Percentiles rank a stretch among this genome's conserved stretches.
Evolutionary conservation across 306 rosid species (phyloP).

Genomic region (Delonix regia): DNA sequence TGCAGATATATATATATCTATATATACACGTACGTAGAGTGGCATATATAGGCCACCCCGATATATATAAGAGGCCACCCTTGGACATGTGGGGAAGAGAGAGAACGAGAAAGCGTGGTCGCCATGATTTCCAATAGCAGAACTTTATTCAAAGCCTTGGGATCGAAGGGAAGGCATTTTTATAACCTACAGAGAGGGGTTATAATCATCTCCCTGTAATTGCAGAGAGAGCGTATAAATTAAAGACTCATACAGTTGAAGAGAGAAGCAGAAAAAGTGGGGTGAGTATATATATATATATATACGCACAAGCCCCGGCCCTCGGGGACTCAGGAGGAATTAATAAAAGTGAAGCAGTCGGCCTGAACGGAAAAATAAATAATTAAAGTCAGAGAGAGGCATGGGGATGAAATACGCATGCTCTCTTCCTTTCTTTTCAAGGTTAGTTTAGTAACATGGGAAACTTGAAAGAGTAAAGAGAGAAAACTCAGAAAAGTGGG

Average conservation of each 20-base stretch:
- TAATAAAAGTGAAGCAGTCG: slow-evolving; percentile 32
- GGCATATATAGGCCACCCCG: neutral
- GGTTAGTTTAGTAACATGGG: slow-evolving; percentile 60
- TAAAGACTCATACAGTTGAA: neutral
- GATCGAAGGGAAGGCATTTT: slow-evolving; percentile 57
- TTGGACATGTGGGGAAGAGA: neutral
- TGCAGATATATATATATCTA: no score
- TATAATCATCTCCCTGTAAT: slow-evolving; percentile 66
- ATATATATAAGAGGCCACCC: no score
- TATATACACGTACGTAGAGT: neutral
- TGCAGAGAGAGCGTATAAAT: slow-evolving; percentile 43
- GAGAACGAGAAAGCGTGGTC: slow-evolving; percentile 49
- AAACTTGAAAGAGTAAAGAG: slow-evolving; percentile 71
- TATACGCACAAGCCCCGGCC: neutral
- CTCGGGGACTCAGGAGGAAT: slow-evolving; percentile 14
- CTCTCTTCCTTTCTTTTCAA: slow-evolving; percentile 69
- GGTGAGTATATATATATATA: neutral
- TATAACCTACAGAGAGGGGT: slow-evolving; percentile 48
- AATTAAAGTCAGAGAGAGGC: slow-evolving; percentile 48
- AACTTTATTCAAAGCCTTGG: slow-evolving; percentile 62
- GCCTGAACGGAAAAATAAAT: slow-evolving; percentile 42
- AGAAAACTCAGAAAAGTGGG: slow-evolving; percentile 37
- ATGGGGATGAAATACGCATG: slow-evolving; percentile 37
- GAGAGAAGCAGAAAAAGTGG: slow-evolving; percentile 16
- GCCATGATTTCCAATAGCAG: slow-evolving; percentile 53